Base-by-base conservation (phyloP, 495 filamentous ascomycete genomes). In the Podospora pseudoanserina region DNA sequence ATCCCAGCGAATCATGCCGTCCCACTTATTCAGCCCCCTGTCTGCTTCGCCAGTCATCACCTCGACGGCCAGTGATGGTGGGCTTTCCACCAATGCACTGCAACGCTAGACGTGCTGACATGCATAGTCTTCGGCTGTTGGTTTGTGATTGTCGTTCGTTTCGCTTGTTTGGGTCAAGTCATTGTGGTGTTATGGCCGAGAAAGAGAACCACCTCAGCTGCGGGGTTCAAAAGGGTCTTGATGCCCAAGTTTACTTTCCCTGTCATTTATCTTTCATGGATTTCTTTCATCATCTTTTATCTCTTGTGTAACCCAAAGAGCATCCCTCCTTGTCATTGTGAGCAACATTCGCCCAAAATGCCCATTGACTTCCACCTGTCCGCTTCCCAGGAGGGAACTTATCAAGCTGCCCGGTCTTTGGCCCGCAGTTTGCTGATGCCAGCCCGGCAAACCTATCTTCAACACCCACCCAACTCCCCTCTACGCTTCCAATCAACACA, bases 401-500 rank as follows among this genome's bases (percentile, higher is more conserved):
- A 77, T 39, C 28, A 64, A 7, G 76, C 74, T 9, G 81, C 80
- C 3, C 65, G 69, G 1, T 62, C 39, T 20, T 81, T 84, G 57
- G 78, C 80, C 2, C 68, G 75, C 4, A 64, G 71, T 13, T 73
- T 81, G 32, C 80, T 84, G 27, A 66, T 71, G 18, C 76, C 72
- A n/a, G 75, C 80, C 1, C 70, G 73, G 18, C 62, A 71, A 3
- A 71, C 72, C 16, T 85, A 85, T 70, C 66, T 70, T 54, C 54
- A 76, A 34, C 70, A 75, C 30, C 30, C 68, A 1, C 63, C 74
- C 5, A 77, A 79, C 61, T 62, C 68, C 60, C 71, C 77, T 11
- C 13, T 49, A 16, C 75, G 82, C 27, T 86, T 86, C 72, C 75
- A 82, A 59, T 75, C 83, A 9, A 84, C 81, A 5, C 71, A 74